Percentiles rank a stretch among this genome's conserved stretches.
phyloP scores from a whole-genome alignment of 2,329 filamentous ascomycete genomes.

The Penicillium sp. region DNA sequence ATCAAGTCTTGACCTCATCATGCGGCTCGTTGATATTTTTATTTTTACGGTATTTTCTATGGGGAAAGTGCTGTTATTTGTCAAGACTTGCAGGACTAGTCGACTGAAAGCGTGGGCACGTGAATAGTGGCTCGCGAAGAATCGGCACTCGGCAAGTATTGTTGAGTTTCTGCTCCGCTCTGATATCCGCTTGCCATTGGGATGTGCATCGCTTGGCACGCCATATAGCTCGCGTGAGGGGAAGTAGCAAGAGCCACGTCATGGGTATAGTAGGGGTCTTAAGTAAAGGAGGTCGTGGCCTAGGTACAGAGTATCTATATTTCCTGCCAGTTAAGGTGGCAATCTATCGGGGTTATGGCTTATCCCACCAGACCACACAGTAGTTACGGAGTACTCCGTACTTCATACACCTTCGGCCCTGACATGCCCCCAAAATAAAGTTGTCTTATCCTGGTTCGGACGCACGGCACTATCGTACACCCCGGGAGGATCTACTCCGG shows the following conservation, averaged over 20 bases:
- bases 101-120: neutral
- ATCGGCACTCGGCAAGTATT: neutral
- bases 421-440: conserved; percentile 17
- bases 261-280: conserved; percentile 1
- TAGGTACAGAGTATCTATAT: neutral
- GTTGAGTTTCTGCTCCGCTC: neutral
- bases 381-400: too few species aligned
- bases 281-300: neutral
- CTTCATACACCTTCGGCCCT: neutral
- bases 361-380: too few species aligned
- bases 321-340: neutral
- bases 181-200: neutral
- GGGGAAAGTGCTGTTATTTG: neutral
- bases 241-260: neutral
- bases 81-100: neutral
- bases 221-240: neutral
- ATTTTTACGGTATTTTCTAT: neutral
- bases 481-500: conserved; percentile 16
- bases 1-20: conserved; percentile 1
- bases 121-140: neutral
- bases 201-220: conserved; percentile 6
- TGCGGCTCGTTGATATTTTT: conserved; percentile 1
- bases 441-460: conserved; percentile 20
- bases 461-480: conserved; percentile 13
- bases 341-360: too few species aligned